These are phyloP conservation scores for Stephania yunnanensis DNA, from an alignment of 164 flowering plant species.

Conservation along the genomic window DNA sequence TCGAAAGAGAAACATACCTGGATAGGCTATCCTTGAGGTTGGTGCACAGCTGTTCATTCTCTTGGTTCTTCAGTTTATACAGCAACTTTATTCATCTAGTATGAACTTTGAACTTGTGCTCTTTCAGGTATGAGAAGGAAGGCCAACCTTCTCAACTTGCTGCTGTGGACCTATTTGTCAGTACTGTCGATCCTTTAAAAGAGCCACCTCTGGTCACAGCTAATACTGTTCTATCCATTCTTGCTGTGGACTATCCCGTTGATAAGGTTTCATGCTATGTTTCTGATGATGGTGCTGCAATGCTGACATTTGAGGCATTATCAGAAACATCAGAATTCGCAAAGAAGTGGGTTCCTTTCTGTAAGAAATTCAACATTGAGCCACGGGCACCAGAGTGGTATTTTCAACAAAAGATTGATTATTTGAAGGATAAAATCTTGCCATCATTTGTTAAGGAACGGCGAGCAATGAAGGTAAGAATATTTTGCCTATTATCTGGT, in stretches of 20 bases:
- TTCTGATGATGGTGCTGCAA: constrained; percentile 79
- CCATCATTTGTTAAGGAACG: constrained; percentile 67
- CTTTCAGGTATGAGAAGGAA: constrained; percentile 59
- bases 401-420: constrained; percentile 61
- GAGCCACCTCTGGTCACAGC: constrained; percentile 72
- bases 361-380: constrained; percentile 63
- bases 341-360: constrained; percentile 69
- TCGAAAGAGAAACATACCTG: constrained; percentile 62
- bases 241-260: constrained; percentile 68
- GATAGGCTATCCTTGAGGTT: constrained; percentile 58
- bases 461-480: constrained; percentile 61
- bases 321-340: constrained; percentile 74
- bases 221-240: constrained; percentile 68
- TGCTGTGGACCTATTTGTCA: constrained; percentile 56
- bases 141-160: constrained; percentile 56
- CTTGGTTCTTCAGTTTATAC: background rate
- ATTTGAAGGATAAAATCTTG: constrained; percentile 52
- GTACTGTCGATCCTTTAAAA: constrained; percentile 65
- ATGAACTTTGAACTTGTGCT: background rate
- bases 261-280: constrained; percentile 70
- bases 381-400: constrained; percentile 72
- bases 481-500: background rate
- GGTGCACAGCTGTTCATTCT: constrained; percentile 2
- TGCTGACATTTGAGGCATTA: constrained; percentile 66
- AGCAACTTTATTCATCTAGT: background rate